Evolutionary conservation across 164 flowering plant genomes (phyloP).

Genomic region (Nymphaea colorata): DNA sequence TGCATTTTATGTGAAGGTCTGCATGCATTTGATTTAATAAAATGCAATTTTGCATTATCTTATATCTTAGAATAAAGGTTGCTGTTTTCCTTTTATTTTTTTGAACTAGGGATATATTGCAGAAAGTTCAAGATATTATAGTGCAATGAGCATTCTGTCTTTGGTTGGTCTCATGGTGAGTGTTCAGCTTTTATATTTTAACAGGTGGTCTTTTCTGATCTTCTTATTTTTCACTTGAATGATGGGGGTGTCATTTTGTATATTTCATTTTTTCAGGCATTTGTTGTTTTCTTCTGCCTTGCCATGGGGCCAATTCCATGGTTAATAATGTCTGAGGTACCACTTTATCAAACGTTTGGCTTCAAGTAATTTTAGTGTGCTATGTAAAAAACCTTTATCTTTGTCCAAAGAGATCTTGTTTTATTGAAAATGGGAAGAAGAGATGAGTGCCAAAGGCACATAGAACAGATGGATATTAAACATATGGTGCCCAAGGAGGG

Average conservation of each 20-base stretch:
- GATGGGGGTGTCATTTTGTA: neutral
- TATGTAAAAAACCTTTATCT: too few species aligned
- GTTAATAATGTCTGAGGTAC: constrained; percentile 99
- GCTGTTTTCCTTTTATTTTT: too few species aligned
- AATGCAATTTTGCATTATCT: too few species aligned
- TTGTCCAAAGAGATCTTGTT: too few species aligned
- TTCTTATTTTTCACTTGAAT: neutral
- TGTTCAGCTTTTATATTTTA: neutral
- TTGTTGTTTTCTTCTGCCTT: constrained; percentile 66
- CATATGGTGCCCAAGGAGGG: too few species aligned
- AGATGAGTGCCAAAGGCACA: too few species aligned
- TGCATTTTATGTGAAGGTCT: constrained; percentile 66
- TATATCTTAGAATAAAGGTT: too few species aligned
- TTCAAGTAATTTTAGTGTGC: too few species aligned
- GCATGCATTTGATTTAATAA: neutral
- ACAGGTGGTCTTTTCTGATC: neutral
- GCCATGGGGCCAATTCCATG: constrained; percentile 94
- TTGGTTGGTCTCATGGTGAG: constrained; percentile 91
- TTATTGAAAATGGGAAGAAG: too few species aligned
- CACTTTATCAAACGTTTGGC: neutral
- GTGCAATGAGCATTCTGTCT: constrained; percentile 41
- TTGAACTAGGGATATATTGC: constrained; percentile 28
- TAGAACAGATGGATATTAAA: too few species aligned
- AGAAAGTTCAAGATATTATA: constrained; percentile 34
- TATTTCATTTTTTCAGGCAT: constrained; percentile 28